Evolutionary conservation across 2,329 filamentous ascomycete genomes (phyloP).

Genomic region (Botryotinia globosa): DNA sequence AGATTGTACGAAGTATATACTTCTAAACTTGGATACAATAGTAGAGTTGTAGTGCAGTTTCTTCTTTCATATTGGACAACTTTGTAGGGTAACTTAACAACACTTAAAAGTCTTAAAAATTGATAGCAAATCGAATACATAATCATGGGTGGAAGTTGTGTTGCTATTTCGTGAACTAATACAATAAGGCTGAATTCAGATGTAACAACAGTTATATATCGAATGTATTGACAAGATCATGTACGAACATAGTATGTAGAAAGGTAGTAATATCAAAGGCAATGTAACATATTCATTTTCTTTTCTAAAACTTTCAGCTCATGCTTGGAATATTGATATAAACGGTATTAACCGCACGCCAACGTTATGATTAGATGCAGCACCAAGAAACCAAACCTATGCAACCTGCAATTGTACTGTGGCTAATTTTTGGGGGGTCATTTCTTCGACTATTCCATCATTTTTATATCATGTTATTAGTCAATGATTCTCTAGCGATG

Average conservation of each 20-base stretch:
- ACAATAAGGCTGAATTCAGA: neutral
- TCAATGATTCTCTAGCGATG: constrained; percentile 2
- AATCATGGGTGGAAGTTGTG: neutral
- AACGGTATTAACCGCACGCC: neutral
- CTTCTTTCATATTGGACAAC: neutral
- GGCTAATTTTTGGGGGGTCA: too few relatives aligned
- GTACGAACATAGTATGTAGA: neutral
- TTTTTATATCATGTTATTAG: neutral
- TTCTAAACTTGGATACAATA: neutral
- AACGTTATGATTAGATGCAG: neutral
- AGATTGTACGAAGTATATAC: neutral
- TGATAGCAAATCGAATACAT: neutral
- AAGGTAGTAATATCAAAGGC: neutral
- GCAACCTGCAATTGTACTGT: neutral
- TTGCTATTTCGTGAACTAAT: neutral
- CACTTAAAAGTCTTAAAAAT: neutral
- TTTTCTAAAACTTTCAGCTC: neutral
- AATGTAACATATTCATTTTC: neutral
- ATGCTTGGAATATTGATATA: neutral
- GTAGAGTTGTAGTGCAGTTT: neutral
- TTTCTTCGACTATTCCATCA: neutral
- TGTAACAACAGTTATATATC: neutral
- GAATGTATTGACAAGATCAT: neutral
- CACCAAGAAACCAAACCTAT: neutral
- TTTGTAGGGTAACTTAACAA: neutral